Evolutionary conservation across 106 monocot species (phyloP).

Genomic region (Dendrobium officinale): DNA sequence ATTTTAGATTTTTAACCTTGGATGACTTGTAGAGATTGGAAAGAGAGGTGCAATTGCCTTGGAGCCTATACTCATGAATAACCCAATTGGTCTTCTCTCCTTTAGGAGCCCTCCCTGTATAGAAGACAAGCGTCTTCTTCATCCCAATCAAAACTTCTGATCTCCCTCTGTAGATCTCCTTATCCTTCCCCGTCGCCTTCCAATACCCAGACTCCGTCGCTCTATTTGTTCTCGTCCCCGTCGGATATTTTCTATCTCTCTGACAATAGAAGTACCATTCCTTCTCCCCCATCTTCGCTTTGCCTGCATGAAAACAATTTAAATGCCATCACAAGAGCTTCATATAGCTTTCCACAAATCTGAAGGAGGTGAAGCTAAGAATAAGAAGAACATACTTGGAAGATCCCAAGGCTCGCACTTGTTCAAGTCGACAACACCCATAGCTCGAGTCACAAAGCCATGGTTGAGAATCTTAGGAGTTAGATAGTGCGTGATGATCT

Average conservation of each 20-base stretch:
- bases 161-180: slow-evolving; percentile 33
- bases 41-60: slow-evolving; percentile 30
- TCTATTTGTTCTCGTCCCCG: slow-evolving; percentile 66
- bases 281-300: slow-evolving; percentile 80
- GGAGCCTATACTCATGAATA: slow-evolving; percentile 67
- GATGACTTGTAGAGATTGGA: slow-evolving; percentile 18
- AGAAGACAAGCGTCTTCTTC: slow-evolving; percentile 92
- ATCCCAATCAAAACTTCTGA: slow-evolving; percentile 38
- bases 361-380: background rate
- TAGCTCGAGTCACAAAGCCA: background rate
- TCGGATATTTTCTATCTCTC: slow-evolving; percentile 70
- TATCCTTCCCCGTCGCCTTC: slow-evolving; percentile 89
- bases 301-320: slow-evolving; percentile 20
- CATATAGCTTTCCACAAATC: background rate
- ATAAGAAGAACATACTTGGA: slow-evolving; percentile 3
- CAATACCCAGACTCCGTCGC: slow-evolving; percentile 68
- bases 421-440: slow-evolving; percentile 12
- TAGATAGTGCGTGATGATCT: background rate
- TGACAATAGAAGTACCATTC: slow-evolving; percentile 78
- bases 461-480: background rate
- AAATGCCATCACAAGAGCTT: background rate
- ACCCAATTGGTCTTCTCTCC: slow-evolving; percentile 71
- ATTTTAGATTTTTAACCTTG: slow-evolving; percentile 19
- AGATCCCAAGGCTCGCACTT: slow-evolving; percentile 19
- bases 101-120: slow-evolving; percentile 60